Conservation (phyloP, 2,329 filamentous ascomycete genomes). For the Sporothrix protearum region DNA sequence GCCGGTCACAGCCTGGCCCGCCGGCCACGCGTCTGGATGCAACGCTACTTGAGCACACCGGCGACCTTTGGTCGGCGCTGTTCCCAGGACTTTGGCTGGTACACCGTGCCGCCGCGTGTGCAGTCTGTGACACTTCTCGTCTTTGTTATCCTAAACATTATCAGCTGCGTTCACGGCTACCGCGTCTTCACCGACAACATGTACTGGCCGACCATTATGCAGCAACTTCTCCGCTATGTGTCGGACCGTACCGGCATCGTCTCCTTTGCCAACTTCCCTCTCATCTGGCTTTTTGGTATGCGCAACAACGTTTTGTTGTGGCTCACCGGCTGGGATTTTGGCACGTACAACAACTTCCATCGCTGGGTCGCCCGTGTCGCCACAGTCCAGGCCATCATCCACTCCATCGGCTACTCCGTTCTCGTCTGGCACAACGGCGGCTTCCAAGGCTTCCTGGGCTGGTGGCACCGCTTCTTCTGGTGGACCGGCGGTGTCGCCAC, state of each 20-base stretch:
- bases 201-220: slow-evolving; percentile 21
- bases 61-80: slow-evolving; percentile 44
- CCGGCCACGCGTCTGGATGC: slow-evolving; percentile 21
- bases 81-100: slow-evolving; percentile 43
- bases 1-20: background rate
- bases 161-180: slow-evolving; percentile 26
- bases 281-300: slow-evolving; percentile 53
- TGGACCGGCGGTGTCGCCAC: slow-evolving; percentile 36
- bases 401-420: slow-evolving; percentile 58
- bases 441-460: background rate
- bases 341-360: slow-evolving; percentile 64
- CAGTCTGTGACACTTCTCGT: slow-evolving; percentile 25
- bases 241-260: slow-evolving; percentile 29
- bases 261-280: slow-evolving; percentile 25
- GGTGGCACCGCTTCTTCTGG: slow-evolving; percentile 21
- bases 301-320: slow-evolving; percentile 64
- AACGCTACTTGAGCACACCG: slow-evolving; percentile 24
- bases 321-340: slow-evolving; percentile 66
- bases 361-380: slow-evolving; percentile 62
- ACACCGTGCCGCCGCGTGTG: slow-evolving; percentile 29
- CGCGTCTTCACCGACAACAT: slow-evolving; percentile 27
- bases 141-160: slow-evolving; percentile 25
- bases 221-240: slow-evolving; percentile 27
- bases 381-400: slow-evolving; percentile 59
- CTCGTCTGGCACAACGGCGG: slow-evolving; percentile 33